Evolutionary conservation across 306 rosid species (phyloP).

Genomic region (Bauhinia variegata): DNA sequence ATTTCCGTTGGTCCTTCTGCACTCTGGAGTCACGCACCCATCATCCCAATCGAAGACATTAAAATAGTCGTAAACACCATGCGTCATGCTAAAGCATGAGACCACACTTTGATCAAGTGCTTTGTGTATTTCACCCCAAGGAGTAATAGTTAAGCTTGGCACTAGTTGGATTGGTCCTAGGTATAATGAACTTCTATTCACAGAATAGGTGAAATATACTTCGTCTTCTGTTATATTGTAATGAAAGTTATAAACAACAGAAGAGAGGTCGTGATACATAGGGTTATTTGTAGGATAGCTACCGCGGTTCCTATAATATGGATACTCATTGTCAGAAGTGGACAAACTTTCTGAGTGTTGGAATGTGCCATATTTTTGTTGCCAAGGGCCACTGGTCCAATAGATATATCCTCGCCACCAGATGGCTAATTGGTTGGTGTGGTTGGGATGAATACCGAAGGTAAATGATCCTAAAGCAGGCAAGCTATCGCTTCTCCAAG

Average conservation of each 20-base stretch:
- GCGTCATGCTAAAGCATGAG: too few species aligned
- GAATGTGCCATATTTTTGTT: neutral
- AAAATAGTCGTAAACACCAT: too few species aligned
- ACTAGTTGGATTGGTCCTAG: neutral
- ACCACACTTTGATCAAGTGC: neutral
- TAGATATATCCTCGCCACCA: slow-evolving; percentile 11
- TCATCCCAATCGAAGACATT: too few species aligned
- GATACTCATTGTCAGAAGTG: too few species aligned
- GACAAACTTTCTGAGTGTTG: neutral
- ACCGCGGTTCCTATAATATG: too few species aligned
- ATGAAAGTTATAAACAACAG: too few species aligned
- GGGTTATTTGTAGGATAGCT: too few species aligned
- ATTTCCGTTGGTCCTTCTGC: neutral
- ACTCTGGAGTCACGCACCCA: neutral
- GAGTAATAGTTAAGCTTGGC: neutral
- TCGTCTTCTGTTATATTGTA: neutral
- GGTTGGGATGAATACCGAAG: slow-evolving; percentile 29
- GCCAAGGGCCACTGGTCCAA: slow-evolving; percentile 41
- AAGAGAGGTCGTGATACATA: too few species aligned
- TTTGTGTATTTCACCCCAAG: neutral
- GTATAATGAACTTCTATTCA: neutral
- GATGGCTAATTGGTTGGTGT: slow-evolving; percentile 29
- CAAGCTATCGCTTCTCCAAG: slow-evolving; percentile 17
- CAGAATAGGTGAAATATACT: neutral
- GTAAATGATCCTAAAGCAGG: slow-evolving; percentile 34